phyloP scores from a whole-genome alignment of 805 yeast genomes.

The Ogataea methanolica region DNA sequence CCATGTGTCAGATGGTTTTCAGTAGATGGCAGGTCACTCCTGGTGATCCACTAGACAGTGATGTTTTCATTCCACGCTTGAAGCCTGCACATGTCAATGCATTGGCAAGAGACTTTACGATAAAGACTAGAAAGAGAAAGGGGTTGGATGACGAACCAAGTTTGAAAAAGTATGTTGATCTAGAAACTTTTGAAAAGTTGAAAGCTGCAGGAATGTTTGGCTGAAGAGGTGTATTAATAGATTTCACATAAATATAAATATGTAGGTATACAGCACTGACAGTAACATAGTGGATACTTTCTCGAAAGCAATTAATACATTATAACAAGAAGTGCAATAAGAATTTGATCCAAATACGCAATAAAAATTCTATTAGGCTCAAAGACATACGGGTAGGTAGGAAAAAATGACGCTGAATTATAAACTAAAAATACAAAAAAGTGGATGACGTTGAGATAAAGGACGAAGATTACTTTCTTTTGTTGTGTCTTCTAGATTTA shows the following conservation, averaged over 20 bases:
- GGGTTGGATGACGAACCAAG: slow-evolving; percentile 75
- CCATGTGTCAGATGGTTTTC: slow-evolving; percentile 62
- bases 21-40: slow-evolving; percentile 76
- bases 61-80: slow-evolving; percentile 59
- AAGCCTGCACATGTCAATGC: slow-evolving; percentile 68
- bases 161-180: slow-evolving; percentile 62
- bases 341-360: no score
- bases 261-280: no score
- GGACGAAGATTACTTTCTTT: slow-evolving; percentile 10
- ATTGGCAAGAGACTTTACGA: slow-evolving; percentile 81
- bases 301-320: no score
- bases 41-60: slow-evolving; percentile 83
- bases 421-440: no score
- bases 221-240: not conserved
- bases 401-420: no score
- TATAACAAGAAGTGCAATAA: no score
- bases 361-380: no score
- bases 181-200: slow-evolving; percentile 50
- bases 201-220: slow-evolving; percentile 23
- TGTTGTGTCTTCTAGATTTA: slow-evolving; percentile 45
- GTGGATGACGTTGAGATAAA: not conserved
- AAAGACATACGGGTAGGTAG: no score
- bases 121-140: slow-evolving; percentile 85
- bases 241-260: not conserved
- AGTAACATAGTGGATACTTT: no score